Percentiles rank a stretch among this genome's conserved stretches.
These are phyloP conservation scores for Phytophthora sojae DNA, from an alignment of 352 stramenopile species.

Conservation along the genomic window DNA sequence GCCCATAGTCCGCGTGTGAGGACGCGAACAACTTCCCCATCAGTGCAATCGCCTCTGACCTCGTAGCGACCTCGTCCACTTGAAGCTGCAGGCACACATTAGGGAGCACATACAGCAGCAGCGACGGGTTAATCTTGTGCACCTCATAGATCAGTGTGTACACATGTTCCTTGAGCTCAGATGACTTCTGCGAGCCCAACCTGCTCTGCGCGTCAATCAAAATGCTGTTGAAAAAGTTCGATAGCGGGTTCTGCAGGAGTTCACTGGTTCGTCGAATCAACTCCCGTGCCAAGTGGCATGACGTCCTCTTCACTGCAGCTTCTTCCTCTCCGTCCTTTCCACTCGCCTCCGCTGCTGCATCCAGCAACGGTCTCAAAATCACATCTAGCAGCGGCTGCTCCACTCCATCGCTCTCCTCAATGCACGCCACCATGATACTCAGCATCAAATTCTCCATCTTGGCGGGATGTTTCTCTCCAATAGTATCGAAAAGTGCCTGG, in stretches of 20 bases:
- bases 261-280: slow-evolving; percentile 81
- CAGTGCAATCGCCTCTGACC: slow-evolving; percentile 75
- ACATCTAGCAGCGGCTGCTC: slow-evolving; percentile 74
- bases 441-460: slow-evolving; percentile 86
- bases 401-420: slow-evolving; percentile 76
- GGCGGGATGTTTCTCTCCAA: slow-evolving; percentile 62
- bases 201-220: slow-evolving; percentile 58
- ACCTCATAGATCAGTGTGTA: slow-evolving; percentile 87
- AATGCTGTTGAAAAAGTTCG: slow-evolving; percentile 85
- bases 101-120: slow-evolving; percentile 85
- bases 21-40: slow-evolving; percentile 87
- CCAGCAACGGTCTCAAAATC: slow-evolving; percentile 67
- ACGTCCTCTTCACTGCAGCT: slow-evolving; percentile 25
- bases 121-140: slow-evolving; percentile 79
- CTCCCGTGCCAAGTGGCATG: slow-evolving; percentile 73
- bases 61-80: slow-evolving; percentile 86
- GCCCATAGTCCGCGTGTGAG: slow-evolving; percentile 71
- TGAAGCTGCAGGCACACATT: slow-evolving; percentile 89
- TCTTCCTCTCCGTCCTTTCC: slow-evolving; percentile 5
- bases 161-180: slow-evolving; percentile 80
- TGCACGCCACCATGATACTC: slow-evolving; percentile 69
- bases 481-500: slow-evolving; percentile 66
- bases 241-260: slow-evolving; percentile 68
- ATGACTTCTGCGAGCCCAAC: slow-evolving; percentile 34
- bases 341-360: slow-evolving; percentile 9